Percentiles rank a stretch among this genome's conserved stretches.
Conservation (phyloP, 83 land plant species). For the Picea abies region DNA sequence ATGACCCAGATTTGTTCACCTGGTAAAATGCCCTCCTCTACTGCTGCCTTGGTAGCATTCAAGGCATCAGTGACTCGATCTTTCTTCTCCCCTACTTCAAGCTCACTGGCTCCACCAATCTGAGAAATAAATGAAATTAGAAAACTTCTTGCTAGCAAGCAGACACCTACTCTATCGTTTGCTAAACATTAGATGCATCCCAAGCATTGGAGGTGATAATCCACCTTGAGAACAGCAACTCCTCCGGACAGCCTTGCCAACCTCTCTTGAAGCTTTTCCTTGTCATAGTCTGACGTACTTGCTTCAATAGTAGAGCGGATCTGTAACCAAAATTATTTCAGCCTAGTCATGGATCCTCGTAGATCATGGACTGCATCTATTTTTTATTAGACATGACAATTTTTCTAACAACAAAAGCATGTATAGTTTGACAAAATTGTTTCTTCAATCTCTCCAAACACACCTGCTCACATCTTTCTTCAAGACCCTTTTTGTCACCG, state of each 20-base stretch:
- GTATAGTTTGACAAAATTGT: background rate
- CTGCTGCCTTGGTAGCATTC: slow-evolving; percentile 77
- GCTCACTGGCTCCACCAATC: slow-evolving; percentile 82
- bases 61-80: slow-evolving; percentile 75
- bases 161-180: background rate
- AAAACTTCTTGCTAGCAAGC: background rate
- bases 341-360: background rate
- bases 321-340: slow-evolving; percentile 28
- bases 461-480: slow-evolving; percentile 86
- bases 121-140: slow-evolving; percentile 13
- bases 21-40: slow-evolving; percentile 90
- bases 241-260: slow-evolving; percentile 75
- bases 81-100: slow-evolving; percentile 69
- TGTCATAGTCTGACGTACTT: slow-evolving; percentile 63
- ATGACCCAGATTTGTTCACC: slow-evolving; percentile 28
- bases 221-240: slow-evolving; percentile 72
- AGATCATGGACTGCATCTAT: background rate
- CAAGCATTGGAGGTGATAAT: background rate
- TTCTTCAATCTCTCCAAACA: background rate
- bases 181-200: background rate
- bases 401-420: background rate
- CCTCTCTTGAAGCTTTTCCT: slow-evolving; percentile 64
- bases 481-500: slow-evolving; percentile 83
- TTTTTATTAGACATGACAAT: background rate
- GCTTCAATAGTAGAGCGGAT: slow-evolving; percentile 43